Evolutionary conservation across 78 protist genomes (phyloP).

Genomic region (Mantamonas sphyraenae): DNA sequence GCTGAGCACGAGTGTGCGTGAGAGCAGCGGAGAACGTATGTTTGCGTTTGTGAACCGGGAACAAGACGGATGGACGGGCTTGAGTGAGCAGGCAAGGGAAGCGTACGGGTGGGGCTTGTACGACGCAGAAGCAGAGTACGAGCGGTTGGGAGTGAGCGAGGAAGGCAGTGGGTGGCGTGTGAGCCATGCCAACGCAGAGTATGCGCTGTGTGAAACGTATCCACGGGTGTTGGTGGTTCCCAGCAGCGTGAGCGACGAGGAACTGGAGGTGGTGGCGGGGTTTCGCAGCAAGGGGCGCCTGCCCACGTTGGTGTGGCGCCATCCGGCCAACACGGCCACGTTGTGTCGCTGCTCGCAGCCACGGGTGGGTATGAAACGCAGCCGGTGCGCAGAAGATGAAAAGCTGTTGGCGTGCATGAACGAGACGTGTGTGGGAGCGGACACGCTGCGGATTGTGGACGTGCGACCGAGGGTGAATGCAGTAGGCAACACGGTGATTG

Average conservation of each 20-base stretch:
- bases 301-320: slow-evolving; percentile 62
- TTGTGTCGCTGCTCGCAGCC: slow-evolving; percentile 29
- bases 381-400: slow-evolving; percentile 17
- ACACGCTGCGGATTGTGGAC: slow-evolving; percentile 48
- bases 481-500: slow-evolving; percentile 54
- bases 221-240: slow-evolving; percentile 64
- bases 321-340: slow-evolving; percentile 18
- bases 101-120: no score
- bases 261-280: slow-evolving; percentile 15
- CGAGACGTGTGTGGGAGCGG: neutral
- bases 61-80: no score
- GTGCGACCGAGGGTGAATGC: slow-evolving; percentile 75
- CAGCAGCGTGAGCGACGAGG: slow-evolving; percentile 27
- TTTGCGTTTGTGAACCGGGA: no score
- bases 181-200: slow-evolving; percentile 31
- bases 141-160: no score
- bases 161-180: no score
- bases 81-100: no score
- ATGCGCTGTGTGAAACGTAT: slow-evolving; percentile 64
- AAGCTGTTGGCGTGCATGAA: neutral
- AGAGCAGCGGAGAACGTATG: no score
- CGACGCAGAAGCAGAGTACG: no score
- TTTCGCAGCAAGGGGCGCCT: slow-evolving; percentile 56
- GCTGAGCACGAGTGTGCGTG: no score
- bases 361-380: slow-evolving; percentile 1